Conservation (phyloP, 805 yeast genomes). For the Brettanomyces naardenensis region DNA sequence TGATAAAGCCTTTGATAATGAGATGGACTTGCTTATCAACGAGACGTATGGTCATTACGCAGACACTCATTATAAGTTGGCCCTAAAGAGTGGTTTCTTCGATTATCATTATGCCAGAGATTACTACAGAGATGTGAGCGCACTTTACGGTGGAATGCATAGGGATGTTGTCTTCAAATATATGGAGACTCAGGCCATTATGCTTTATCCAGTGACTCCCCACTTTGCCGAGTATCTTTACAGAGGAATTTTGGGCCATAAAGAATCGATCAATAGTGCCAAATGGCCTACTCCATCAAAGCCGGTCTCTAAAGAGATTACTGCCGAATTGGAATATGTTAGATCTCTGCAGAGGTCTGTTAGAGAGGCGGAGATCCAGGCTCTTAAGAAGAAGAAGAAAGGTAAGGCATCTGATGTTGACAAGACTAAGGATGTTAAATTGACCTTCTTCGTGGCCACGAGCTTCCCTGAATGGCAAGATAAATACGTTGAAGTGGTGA, state of each 20-base stretch:
- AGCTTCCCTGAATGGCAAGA: constrained; percentile 74
- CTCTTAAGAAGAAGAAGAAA: constrained; percentile 82
- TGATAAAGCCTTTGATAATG: constrained; percentile 87
- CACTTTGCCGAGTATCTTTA: constrained; percentile 89
- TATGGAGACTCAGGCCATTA: constrained; percentile 77
- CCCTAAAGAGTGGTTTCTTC: constrained; percentile 83
- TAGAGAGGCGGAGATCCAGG: constrained; percentile 89
- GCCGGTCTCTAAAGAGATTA: constrained; percentile 52
- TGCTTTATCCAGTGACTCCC: constrained; percentile 90
- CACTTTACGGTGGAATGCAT: constrained; percentile 60
- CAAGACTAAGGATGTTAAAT: constrained; percentile 58
- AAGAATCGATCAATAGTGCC: constrained; percentile 60
- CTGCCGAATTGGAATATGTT: constrained; percentile 71
- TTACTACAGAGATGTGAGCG: constrained; percentile 79
- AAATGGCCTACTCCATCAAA: constrained; percentile 71
- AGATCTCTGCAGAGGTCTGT: constrained; percentile 72
- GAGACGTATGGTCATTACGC: constrained; percentile 65
- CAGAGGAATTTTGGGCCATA: constrained; percentile 68
- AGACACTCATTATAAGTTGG: constrained; percentile 75
- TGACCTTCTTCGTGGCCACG: constrained; percentile 66
- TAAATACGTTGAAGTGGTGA: constrained; percentile 55
- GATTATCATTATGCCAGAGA: constrained; percentile 95
- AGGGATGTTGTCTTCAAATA: constrained; percentile 71
- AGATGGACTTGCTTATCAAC: constrained; percentile 76
- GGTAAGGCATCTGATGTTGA: constrained; percentile 72